A percentile compares a stretch with the other conserved stretches of the same genome.
These are phyloP conservation scores for Pestalotiopsis sp. DNA, from an alignment of 2,329 filamentous ascomycete genomes.

Conservation along the genomic window DNA sequence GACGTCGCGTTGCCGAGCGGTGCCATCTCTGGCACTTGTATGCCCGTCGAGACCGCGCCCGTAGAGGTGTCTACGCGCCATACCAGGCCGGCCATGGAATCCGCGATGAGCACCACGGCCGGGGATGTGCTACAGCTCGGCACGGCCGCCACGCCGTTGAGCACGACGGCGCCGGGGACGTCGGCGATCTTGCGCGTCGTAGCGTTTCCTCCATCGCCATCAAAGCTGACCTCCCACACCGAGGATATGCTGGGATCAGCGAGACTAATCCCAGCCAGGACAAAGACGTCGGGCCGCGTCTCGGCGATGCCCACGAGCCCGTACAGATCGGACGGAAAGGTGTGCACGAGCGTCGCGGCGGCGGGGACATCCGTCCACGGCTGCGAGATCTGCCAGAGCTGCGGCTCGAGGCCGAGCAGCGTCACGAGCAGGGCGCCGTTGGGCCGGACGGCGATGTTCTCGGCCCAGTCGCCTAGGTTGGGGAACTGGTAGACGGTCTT, in stretches of 20 bases:
- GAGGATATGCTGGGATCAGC: conserved; percentile 17
- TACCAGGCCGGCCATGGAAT: conserved; percentile 28
- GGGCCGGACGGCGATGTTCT: conserved; percentile 36
- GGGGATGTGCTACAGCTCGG: conserved; percentile 24
- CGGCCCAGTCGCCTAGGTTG: conserved; percentile 27
- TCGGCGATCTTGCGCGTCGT: conserved; percentile 21
- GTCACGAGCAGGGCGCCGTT: conserved; percentile 36
- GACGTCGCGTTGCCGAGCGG: conserved; percentile 15
- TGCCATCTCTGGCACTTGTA: conserved; percentile 27
- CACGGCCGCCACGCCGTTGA: conserved; percentile 28
- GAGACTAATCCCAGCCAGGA: conserved; percentile 21
- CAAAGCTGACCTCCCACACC: conserved; percentile 24
- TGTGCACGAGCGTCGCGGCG: conserved; percentile 28
- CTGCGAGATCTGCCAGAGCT: conserved; percentile 31
- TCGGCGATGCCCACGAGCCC: conserved; percentile 36
- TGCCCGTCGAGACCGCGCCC: conserved; percentile 20
- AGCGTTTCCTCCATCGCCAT: background rate
- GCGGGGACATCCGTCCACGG: conserved; percentile 24
- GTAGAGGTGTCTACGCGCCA: conserved; percentile 28
- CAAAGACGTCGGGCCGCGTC: conserved; percentile 25
- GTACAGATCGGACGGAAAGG: conserved; percentile 26
- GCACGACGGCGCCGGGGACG: conserved; percentile 20
- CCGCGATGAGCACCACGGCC: conserved; percentile 26
- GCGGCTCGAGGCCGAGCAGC: conserved; percentile 27
- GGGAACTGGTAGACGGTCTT: conserved; percentile 26